Evolutionary conservation across 805 yeast species (phyloP).

Genomic region (Limtongozyma cylindracea): DNA sequence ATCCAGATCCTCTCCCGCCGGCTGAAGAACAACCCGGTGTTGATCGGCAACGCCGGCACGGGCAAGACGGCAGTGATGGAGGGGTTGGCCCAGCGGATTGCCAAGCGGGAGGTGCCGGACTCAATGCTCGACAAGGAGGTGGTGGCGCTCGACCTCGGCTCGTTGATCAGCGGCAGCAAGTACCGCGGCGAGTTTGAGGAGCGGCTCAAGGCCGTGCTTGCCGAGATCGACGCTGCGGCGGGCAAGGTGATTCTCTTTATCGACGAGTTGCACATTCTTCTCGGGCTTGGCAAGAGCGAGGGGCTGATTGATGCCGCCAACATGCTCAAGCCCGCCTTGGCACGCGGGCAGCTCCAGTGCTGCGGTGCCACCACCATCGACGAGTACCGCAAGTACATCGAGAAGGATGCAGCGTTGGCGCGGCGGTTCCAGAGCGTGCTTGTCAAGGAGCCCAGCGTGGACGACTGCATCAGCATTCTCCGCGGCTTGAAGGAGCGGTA

Average conservation of each 20-base stretch:
- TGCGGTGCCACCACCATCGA: conserved; percentile 94
- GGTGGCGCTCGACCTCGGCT: conserved; percentile 68
- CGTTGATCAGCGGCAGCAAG: conserved; percentile 84
- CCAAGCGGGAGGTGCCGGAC: conserved; percentile 85
- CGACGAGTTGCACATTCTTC: conserved; percentile 73
- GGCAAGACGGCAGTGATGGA: conserved; percentile 96
- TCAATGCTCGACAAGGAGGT: conserved; percentile 71
- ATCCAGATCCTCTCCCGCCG: conserved; percentile 80
- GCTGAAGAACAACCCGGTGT: conserved; percentile 86
- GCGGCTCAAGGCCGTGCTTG: conserved; percentile 54
- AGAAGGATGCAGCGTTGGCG: conserved; percentile 88
- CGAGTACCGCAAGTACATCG: conserved; percentile 79
- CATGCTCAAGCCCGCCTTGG: conserved; percentile 76
- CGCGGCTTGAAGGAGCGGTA: conserved; percentile 86
- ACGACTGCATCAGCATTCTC: conserved; percentile 74
- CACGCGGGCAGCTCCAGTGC: conserved; percentile 78
- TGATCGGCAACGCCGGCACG: conserved; percentile 93
- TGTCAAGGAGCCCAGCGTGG: conserved; percentile 72
- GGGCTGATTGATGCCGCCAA: conserved; percentile 94
- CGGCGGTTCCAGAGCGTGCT: conserved; percentile 80
- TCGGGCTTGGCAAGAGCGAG: conserved; percentile 83
- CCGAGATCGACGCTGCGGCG: conserved; percentile 58
- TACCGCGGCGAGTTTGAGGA: conserved; percentile 93
- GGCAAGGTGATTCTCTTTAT: conserved; percentile 64
- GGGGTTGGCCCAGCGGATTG: conserved; percentile 84